phyloP scores from a whole-genome alignment of 2,329 filamentous ascomycete genomes.

The Botrytis elliptica region DNA sequence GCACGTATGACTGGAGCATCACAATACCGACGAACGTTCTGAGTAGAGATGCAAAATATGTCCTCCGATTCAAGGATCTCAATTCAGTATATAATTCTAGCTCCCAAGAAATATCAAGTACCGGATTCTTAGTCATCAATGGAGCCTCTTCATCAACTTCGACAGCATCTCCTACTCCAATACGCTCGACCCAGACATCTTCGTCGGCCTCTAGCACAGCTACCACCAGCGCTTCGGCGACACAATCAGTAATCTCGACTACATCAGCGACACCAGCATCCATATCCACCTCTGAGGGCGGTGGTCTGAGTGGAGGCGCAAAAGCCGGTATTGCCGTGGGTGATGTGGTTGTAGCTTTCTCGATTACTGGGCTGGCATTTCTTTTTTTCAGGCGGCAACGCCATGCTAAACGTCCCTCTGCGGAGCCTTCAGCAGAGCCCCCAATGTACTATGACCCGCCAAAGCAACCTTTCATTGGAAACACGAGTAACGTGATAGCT shows the following conservation, averaged over 20 bases:
- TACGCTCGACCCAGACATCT: not conserved
- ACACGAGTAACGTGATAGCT: not conserved
- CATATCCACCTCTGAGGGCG: not conserved
- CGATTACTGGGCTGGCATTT: not conserved
- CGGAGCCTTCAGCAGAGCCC: not conserved
- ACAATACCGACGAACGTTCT: not conserved
- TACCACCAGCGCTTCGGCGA: not conserved
- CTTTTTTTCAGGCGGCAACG: not conserved
- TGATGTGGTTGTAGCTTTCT: not conserved
- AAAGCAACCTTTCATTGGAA: not conserved
- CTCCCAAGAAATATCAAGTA: not conserved
- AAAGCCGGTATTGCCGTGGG: conserved; percentile 12
- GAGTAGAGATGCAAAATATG: conserved; percentile 9
- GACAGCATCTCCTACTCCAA: not conserved
- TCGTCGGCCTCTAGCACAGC: not conserved
- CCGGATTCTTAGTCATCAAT: not conserved
- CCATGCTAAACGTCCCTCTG: not conserved
- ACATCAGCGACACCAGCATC: not conserved
- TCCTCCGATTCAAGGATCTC: conserved; percentile 1
- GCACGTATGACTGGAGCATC: conserved; percentile 9
- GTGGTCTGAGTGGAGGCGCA: not conserved
- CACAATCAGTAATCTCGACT: not conserved
- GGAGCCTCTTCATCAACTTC: not conserved
- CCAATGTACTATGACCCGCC: not conserved
- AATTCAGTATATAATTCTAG: not conserved